A percentile compares a stretch with the other conserved stretches of the same genome.
Evolutionary conservation across 164 flowering plant species (phyloP).

Genomic region (Macadamia tetraphylla): DNA sequence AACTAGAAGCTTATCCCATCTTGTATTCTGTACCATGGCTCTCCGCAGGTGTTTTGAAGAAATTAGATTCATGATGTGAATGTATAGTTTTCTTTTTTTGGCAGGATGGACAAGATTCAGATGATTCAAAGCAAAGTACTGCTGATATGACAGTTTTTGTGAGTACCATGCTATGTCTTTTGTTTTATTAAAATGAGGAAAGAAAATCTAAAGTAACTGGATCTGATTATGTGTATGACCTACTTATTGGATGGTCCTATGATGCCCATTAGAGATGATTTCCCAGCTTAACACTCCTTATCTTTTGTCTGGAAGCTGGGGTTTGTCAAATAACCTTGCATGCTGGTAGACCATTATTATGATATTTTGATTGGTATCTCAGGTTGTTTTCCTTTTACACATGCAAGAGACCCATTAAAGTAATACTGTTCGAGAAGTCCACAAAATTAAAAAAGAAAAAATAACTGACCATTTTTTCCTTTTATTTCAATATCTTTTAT

Average conservation of each 20-base stretch:
- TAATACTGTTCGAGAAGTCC: neutral
- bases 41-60: neutral
- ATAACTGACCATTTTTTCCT: neutral
- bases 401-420: neutral
- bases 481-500: neutral
- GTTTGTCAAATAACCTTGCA: neutral
- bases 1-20: neutral
- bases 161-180: neutral
- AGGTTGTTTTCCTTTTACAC: neutral
- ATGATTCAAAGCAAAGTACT: constrained; percentile 47
- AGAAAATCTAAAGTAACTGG: neutral
- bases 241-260: neutral
- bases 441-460: neutral
- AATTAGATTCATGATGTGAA: neutral
- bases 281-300: no score
- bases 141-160: constrained; percentile 63
- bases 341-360: no score
- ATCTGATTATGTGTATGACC: neutral
- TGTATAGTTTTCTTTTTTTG: constrained; percentile 4
- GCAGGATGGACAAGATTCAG: constrained; percentile 55
- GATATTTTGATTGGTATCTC: no score
- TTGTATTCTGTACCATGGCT: neutral
- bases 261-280: neutral
- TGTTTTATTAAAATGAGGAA: neutral
- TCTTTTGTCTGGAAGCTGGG: neutral